A percentile compares a stretch with the other conserved stretches of the same genome.
phyloP scores from a whole-genome alignment of 225 moss, liverwort and hornwort species.

The Neckera pumila region DNA sequence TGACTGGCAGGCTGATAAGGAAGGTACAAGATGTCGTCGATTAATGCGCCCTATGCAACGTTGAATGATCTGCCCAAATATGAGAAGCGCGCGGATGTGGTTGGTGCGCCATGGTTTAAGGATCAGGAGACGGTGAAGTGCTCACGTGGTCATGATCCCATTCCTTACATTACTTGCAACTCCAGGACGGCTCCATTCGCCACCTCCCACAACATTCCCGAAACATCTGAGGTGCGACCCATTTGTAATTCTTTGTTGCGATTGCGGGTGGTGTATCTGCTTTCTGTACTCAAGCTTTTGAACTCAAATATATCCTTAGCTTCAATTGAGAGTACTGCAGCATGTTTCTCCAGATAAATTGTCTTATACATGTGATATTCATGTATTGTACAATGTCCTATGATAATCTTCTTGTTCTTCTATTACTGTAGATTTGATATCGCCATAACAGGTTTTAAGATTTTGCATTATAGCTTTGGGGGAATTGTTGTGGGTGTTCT shows the following conservation, averaged over 20 bases:
- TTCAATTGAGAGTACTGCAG: background rate
- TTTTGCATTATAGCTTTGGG: background rate
- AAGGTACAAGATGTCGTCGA: constrained; percentile 24
- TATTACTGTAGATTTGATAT: background rate
- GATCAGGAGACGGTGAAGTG: constrained; percentile 21
- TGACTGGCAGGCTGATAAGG: background rate
- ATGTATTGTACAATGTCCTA: background rate
- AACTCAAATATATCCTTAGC: background rate
- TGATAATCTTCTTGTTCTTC: background rate
- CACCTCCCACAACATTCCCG: constrained; percentile 43
- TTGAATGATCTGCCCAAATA: constrained; percentile 44
- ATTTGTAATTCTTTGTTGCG: background rate
- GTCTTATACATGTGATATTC: background rate
- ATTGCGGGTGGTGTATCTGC: background rate
- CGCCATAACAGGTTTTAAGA: background rate
- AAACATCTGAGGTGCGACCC: constrained; percentile 13
- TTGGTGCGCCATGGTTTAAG: constrained; percentile 44
- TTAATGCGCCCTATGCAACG: constrained; percentile 41
- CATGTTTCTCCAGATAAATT: background rate
- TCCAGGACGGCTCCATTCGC: constrained; percentile 54
- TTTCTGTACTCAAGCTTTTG: background rate
- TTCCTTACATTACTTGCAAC: constrained; percentile 46
- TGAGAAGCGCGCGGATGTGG: constrained; percentile 44
- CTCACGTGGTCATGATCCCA: constrained; percentile 31
- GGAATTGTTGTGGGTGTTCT: background rate